Base-by-base conservation (phyloP, 805 yeast species). In the Maudiozyma saulgeensis region DNA sequence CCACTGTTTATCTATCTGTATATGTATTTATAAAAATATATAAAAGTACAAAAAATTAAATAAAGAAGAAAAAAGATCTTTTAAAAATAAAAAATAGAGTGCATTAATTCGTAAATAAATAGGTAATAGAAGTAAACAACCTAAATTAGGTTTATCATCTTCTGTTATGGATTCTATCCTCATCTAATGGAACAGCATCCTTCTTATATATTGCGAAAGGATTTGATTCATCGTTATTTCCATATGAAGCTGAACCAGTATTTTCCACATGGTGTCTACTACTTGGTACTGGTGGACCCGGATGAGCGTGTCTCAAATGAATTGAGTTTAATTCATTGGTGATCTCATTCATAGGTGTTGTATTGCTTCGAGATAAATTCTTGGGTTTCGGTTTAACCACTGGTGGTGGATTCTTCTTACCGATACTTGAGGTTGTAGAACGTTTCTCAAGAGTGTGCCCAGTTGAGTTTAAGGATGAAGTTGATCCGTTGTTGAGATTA, bases 151-250 rank as follows among this genome's bases (percentile, higher is more conserved):
- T 8, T 28, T 28, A 28, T 35, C 18, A 35, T 35, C 38, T 18
- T 37, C 45, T 35, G 6, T 59, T 57, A 42, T 64, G 68, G 41
- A 69, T 58, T 18, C 72, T 59, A 45, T 70, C 68, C 26, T 63
- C 59, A 32, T 64, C 64, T 37, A 60, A 49, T 1, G 74, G 74
- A 12, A 70, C 74, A 8, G 69, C 73, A 39, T 65, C 63, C 49
- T 59, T 68, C 50, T 67, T 52, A 43, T 70, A 70, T 19, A 63
- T 59, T 8, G 60, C 58, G 54, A 70, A 70, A 19, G 75, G 73
- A 51, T 70, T 69, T 13, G 53, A 54, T 5, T 62, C 63, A 25
- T 47, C 56, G 19, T 54, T 55, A 19, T 21, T 15, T 35, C 8
- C 38, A 6, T 15, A 15, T 35, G 5, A 50, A 58, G 16, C 52